phyloP scores from a whole-genome alignment of 2,329 filamentous ascomycete genomes.

The Ceratocystis huliohia region DNA sequence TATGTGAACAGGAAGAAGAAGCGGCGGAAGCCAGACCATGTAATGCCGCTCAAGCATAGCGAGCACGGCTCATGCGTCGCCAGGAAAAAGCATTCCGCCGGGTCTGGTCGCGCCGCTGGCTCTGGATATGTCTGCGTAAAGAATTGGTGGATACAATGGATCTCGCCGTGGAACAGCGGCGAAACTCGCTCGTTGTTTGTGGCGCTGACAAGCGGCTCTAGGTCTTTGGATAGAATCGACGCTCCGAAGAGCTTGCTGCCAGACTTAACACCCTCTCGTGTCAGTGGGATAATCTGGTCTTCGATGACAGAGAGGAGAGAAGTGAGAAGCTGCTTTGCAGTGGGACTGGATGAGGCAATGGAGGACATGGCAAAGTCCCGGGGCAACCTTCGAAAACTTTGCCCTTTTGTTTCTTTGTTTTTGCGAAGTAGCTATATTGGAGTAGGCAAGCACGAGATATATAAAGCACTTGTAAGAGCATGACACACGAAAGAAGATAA shows the following conservation, averaged over 20 bases:
- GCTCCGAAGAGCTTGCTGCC: slow-evolving; percentile 47
- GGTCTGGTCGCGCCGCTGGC: slow-evolving; percentile 30
- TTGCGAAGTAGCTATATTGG: background rate
- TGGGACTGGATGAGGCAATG: background rate
- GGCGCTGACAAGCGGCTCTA: slow-evolving; percentile 36
- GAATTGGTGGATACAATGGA: slow-evolving; percentile 48
- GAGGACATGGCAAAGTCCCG: slow-evolving; percentile 20
- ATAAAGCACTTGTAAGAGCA: background rate
- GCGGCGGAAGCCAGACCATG: slow-evolving; percentile 45
- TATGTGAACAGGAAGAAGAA: slow-evolving; percentile 49
- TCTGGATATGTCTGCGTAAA: slow-evolving; percentile 32
- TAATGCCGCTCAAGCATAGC: slow-evolving; percentile 44
- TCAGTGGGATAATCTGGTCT: slow-evolving; percentile 39
- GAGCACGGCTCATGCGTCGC: slow-evolving; percentile 48
- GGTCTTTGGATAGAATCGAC: slow-evolving; percentile 35
- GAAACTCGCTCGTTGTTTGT: slow-evolving; percentile 45
- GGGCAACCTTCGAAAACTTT: slow-evolving; percentile 17
- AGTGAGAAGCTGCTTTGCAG: slow-evolving; percentile 27
- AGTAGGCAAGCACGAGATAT: background rate
- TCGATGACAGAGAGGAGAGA: slow-evolving; percentile 35
- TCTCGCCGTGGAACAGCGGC: slow-evolving; percentile 46
- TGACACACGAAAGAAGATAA: background rate
- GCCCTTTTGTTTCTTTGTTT: background rate
- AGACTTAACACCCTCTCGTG: slow-evolving; percentile 35
- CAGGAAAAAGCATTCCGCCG: slow-evolving; percentile 43